Evolutionary conservation across 257 asterid genomes (phyloP), one percentile per base, ranked within the genome.

Genomic region (Marsdenia floribunda): DNA sequence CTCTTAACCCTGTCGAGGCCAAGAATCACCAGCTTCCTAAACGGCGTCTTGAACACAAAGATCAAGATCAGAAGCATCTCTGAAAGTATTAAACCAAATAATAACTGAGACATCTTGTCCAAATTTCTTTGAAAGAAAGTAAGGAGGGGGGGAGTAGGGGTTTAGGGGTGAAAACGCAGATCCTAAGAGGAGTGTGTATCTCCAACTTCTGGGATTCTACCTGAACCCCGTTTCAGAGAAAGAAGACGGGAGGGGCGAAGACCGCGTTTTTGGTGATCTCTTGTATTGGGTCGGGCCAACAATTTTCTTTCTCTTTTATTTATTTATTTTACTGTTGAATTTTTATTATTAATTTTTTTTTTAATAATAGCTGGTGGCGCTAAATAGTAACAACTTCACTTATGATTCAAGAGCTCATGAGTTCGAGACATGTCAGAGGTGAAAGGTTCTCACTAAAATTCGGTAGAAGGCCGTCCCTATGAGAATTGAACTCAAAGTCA

Each of bases 21-120:
- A 87, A 93, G 79, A 46, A 93, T 87, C 54, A 90, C 92, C 71
- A 93, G 80, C 85, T 93, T 93, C 78, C 98, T 83, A 4, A 91
- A 77, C 21, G 98, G 98, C 6, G 98, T 91, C 75, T 87, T 90
- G 92, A 93, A 93, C 46, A 93, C 90, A 81, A 93, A 93, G 73
- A 85, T 78, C 75, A 91, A 83, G 85, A 90, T 93, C 83, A 93
- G 66, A 71, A 83, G 78, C 93, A 88, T 87, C 85, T 93, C 97
- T 70, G 87, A 44, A 80, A 91, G 85, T 47, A 93, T 79, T 26
- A 93, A 73, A 73, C 86, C 49, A 75, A 87, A 93, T 3, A 90
- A 90, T 35, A 93, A 72, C 76, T 80, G 91, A 71, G 87, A 85
- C 97, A 93, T 93, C 26, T 57, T 58, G 0, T 19, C 13, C 38